Evolutionary conservation across 148 eudicot genomes (phyloP).

Genomic region (Fallopia convolvulus): DNA sequence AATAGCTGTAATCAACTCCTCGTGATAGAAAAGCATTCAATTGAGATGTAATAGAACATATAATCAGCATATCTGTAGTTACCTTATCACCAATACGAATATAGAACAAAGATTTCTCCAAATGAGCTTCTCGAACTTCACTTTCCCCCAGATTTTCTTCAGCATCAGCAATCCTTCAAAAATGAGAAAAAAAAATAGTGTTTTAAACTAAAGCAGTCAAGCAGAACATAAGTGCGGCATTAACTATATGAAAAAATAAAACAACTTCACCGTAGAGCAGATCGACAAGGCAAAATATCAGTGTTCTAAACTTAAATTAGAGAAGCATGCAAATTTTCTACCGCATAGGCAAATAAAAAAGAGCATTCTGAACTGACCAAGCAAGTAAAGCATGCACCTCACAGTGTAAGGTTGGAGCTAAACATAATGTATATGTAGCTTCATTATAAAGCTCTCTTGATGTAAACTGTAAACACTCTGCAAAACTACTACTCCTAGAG

Average conservation of each 20-base stretch:
- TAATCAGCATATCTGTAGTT: not conserved
- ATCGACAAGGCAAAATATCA: too few relatives aligned
- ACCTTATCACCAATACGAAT: slow-evolving; percentile 78
- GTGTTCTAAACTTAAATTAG: not conserved
- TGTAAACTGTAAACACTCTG: not conserved
- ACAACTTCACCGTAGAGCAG: not conserved
- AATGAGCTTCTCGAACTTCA: slow-evolving; percentile 97
- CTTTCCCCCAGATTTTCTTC: slow-evolving; percentile 97
- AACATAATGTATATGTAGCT: not conserved
- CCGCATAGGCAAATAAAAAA: not conserved
- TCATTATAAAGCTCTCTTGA: not conserved
- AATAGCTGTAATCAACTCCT: not conserved
- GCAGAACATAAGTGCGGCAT: not conserved
- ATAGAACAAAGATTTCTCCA: slow-evolving; percentile 80
- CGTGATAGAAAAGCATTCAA: not conserved
- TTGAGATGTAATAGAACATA: not conserved
- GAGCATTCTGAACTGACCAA: not conserved
- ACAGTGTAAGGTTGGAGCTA: not conserved
- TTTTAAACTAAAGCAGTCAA: not conserved
- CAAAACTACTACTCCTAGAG: not conserved
- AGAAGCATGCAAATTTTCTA: not conserved
- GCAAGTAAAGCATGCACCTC: not conserved
- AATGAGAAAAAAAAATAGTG: not conserved
- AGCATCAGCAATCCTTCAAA: slow-evolving; percentile 81
- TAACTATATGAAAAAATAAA: not conserved